Percentiles rank a stretch among this genome's conserved stretches.
phyloP scores from a whole-genome alignment of 768 basidiomycete species.

The Mycena floridula region DNA sequence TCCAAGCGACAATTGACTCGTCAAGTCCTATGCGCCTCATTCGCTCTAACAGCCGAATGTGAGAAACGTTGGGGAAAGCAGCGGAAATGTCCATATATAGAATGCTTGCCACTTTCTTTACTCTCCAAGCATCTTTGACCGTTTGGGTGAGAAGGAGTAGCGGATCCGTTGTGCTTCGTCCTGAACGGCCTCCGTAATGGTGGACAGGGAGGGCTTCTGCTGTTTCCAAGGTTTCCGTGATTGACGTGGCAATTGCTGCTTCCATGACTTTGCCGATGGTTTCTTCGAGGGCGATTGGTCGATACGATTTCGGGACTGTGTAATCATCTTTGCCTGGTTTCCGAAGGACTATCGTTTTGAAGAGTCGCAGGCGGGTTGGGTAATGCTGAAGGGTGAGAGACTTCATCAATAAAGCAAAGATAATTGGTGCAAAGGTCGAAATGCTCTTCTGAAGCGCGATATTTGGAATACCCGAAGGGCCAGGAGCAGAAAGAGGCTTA shows the following conservation, averaged over 20 bases:
- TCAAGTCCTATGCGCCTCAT: conserved; percentile 8
- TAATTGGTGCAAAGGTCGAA: conserved; percentile 4
- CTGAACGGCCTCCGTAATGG: conserved; percentile 34
- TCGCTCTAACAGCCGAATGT: conserved; percentile 23
- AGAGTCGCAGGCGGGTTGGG: conserved; percentile 15
- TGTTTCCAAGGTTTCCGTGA: conserved; percentile 20
- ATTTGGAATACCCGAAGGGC: conserved; percentile 13
- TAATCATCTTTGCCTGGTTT: conserved; percentile 33
- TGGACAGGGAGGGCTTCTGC: conserved; percentile 24
- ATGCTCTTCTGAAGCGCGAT: conserved; percentile 9
- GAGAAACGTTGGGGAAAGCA: conserved; percentile 34
- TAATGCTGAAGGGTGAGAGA: neutral
- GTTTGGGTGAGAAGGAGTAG: conserved; percentile 23
- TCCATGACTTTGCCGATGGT: conserved; percentile 23
- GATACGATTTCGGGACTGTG: conserved; percentile 22
- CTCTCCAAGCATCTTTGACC: conserved; percentile 31
- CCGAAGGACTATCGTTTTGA: conserved; percentile 20
- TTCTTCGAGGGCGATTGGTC: conserved; percentile 31
- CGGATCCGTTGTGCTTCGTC: conserved; percentile 29
- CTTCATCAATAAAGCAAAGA: conserved; percentile 10
- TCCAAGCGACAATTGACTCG: neutral
- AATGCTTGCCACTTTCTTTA: conserved; percentile 23
- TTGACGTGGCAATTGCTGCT: conserved; percentile 13
- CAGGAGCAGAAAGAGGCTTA: conserved; percentile 8
- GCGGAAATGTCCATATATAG: conserved; percentile 39